Evolutionary conservation across 768 basidiomycete genomes (phyloP).

Genomic region (Fibroporia radiculosa): DNA sequence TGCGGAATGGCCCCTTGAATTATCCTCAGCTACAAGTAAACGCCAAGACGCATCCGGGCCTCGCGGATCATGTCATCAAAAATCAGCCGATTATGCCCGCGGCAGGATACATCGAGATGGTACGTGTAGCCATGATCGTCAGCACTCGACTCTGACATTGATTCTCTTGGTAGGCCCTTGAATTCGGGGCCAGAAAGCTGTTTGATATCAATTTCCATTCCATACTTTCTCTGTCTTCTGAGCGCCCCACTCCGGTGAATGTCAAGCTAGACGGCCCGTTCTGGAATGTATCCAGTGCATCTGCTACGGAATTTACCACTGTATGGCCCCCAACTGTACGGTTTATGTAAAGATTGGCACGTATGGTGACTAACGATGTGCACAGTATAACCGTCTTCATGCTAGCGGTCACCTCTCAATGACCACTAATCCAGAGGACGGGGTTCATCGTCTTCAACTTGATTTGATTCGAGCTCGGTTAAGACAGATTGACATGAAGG

Average conservation of each 20-base stretch:
- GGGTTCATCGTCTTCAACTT: too few relatives aligned
- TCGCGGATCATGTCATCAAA: conserved; percentile 38
- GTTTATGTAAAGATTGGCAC: conserved; percentile 4
- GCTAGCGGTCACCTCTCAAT: conserved; percentile 5
- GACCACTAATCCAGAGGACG: background rate
- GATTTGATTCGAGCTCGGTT: too few relatives aligned
- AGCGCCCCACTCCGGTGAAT: conserved; percentile 13
- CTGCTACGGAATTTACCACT: conserved; percentile 11
- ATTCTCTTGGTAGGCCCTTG: conserved; percentile 23
- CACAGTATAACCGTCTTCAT: conserved; percentile 8
- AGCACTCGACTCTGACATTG: background rate
- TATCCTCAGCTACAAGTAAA: conserved; percentile 29
- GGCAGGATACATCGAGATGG: conserved; percentile 35
- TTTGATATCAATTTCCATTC: conserved; percentile 20
- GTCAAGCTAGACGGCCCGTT: conserved; percentile 14
- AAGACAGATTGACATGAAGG: too few relatives aligned
- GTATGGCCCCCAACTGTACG: conserved; percentile 1
- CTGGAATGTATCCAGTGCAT: conserved; percentile 24
- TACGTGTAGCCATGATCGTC: conserved; percentile 22
- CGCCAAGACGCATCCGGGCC: conserved; percentile 27
- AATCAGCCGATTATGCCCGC: conserved; percentile 41
- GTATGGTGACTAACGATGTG: too few relatives aligned
- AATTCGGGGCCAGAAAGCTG: conserved; percentile 24
- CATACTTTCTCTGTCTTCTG: conserved; percentile 18
- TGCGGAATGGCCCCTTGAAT: conserved; percentile 29